Percentiles rank a stretch among this genome's conserved stretches.
Evolutionary conservation across 208 protist species (phyloP).

Genomic region (Leishmania tropica): DNA sequence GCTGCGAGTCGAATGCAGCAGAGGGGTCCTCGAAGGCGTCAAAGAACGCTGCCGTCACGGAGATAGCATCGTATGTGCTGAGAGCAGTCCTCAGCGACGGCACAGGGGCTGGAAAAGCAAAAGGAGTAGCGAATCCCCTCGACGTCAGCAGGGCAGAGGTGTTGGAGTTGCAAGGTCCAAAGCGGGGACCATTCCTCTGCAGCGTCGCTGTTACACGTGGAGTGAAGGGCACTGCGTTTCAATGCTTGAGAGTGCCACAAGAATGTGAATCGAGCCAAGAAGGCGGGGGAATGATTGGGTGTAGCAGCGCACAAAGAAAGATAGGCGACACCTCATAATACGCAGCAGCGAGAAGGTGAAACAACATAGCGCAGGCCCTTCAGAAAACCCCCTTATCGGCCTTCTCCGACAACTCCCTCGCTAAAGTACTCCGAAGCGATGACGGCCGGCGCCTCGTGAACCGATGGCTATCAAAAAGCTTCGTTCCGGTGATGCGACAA

Average conservation of each 20-base stretch:
- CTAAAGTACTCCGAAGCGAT: not conserved
- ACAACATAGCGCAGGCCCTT: not conserved
- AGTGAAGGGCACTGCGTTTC: not conserved
- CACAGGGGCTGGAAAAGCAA: not conserved
- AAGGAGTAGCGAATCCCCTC: not conserved
- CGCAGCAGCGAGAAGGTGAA: not conserved
- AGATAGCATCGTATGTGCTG: not conserved
- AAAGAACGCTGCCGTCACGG: conserved; percentile 2
- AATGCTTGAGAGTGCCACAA: not conserved
- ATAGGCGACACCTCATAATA: not conserved
- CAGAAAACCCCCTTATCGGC: not conserved
- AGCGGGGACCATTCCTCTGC: not conserved
- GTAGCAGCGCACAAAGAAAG: not conserved
- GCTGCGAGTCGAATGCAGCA: not conserved
- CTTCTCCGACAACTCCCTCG: not conserved
- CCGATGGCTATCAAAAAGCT: not conserved
- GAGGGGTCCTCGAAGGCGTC: conserved; percentile 3
- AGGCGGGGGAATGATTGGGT: not conserved
- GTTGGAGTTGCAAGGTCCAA: not conserved
- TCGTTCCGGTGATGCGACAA: not conserved
- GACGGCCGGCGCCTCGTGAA: not conserved
- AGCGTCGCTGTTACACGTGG: not conserved
- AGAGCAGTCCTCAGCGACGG: not conserved
- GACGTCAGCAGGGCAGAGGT: not conserved
- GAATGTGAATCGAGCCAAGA: not conserved